Base-by-base conservation (phyloP, 106 monocot genomes). In the Allium cepa region DNA sequence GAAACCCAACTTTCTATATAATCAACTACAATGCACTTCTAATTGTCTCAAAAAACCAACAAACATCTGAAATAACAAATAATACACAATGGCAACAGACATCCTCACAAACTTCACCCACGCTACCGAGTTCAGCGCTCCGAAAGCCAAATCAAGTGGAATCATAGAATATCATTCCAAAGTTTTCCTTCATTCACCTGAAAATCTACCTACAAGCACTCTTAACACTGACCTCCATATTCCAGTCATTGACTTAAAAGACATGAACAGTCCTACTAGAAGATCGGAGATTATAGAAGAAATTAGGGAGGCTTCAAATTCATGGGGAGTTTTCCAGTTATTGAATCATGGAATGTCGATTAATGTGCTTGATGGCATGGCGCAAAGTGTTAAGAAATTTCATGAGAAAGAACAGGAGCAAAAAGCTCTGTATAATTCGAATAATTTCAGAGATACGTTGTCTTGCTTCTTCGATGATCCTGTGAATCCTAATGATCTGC, bases 161-260 rank as follows among this genome's bases (percentile, higher is more conserved):
- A 22, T 22, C 22, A 22, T 22, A 22, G 22, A 22, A 22, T 22
- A 22, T 22, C 22, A 22, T 22, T 22, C 22, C 22, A 48, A 47
- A 16, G 77, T 87, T 68, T 87, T 81, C 68, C 22, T 59, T 56
- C 80, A 76, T 36, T 51, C 76, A 0, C 75, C 71, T 0, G 76
- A 72, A 8, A 9, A 50, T 53, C 60, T 9, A 7, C 36, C 22
- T 0, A 6, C 10, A 36, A 15, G 28, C 10, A 11, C 6, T 8
- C 26, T 60, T 27, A 11, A 50, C 15, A 17, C 53, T 0, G 27
- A 3, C 10, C 71, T 62, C 50, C 49, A 71, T 15, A 9, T 71
- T 26, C 71, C 80, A 22, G 50, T 76, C 53, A 76, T 81, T 3
- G 76, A 81, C 18, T 56, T 81, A 16, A 11, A 56, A 11, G 71